Percentiles rank a stretch among this genome's conserved stretches.
Evolutionary conservation across 768 basidiomycete genomes (phyloP).

Genomic region (Phylloporus sp.): DNA sequence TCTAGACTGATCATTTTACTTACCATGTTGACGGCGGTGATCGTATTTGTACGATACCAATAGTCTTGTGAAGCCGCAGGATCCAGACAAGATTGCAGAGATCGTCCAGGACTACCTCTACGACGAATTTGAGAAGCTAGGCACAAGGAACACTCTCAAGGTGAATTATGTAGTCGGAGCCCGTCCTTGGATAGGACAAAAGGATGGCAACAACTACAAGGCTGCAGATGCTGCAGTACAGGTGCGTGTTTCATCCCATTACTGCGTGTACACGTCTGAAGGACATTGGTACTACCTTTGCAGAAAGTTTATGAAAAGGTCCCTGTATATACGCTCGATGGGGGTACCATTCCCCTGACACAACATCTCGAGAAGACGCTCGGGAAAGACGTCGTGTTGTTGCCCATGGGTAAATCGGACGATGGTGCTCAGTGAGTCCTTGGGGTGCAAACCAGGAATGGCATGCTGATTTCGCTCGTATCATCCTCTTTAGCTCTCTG

Average conservation of each 20-base stretch:
- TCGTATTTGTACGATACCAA: neutral
- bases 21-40: neutral
- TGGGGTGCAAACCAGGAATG: neutral
- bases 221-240: constrained; percentile 71
- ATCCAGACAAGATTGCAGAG: constrained; percentile 53
- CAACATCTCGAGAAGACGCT: constrained; percentile 82
- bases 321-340: constrained; percentile 67
- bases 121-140: constrained; percentile 74
- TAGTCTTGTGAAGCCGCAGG: constrained; percentile 76
- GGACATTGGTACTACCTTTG: neutral
- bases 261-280: neutral
- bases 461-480: neutral
- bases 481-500: constrained; percentile 52
- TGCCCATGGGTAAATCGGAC: constrained; percentile 90
- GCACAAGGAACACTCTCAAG: constrained; percentile 70
- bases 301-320: neutral
- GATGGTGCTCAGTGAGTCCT: constrained; percentile 81
- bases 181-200: constrained; percentile 78
- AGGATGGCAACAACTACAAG: constrained; percentile 83
- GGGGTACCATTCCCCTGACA: constrained; percentile 85
- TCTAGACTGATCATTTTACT: neutral
- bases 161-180: constrained; percentile 68
- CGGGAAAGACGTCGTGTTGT: constrained; percentile 72
- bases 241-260: neutral
- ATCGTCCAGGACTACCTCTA: constrained; percentile 66